phyloP scores from a whole-genome alignment of 805 yeast genomes.

The Dipodascus albidus region DNA sequence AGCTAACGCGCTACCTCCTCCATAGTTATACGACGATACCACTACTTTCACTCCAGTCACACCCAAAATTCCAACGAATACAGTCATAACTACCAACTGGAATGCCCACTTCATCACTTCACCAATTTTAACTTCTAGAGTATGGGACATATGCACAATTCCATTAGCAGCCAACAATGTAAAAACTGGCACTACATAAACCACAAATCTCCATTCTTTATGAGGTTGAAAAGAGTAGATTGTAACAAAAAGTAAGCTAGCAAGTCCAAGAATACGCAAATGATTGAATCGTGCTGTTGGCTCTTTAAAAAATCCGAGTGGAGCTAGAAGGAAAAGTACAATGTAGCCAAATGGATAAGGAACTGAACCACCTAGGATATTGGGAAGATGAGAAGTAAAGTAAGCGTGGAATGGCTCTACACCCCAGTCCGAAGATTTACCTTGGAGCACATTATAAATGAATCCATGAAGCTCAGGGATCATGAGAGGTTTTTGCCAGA shows the following conservation, averaged over 20 bases:
- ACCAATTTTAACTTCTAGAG: conserved; percentile 24
- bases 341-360: conserved; percentile 8
- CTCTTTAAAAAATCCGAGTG: conserved; percentile 6
- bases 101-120: conserved; percentile 17
- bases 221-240: conserved; percentile 76
- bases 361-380: conserved; percentile 4
- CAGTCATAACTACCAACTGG: conserved; percentile 24
- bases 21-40: conserved; percentile 68
- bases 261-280: conserved; percentile 36
- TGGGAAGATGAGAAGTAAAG: conserved; percentile 42
- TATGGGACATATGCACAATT: conserved; percentile 26
- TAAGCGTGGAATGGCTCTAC: conserved; percentile 63
- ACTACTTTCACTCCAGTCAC: conserved; percentile 42
- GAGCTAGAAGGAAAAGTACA: conserved; percentile 28
- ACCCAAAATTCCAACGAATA: conserved; percentile 25
- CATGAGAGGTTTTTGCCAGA: conserved; percentile 47
- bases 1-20: conserved; percentile 72
- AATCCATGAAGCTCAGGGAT: conserved; percentile 72
- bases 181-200: conserved; percentile 62
- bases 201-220: conserved; percentile 87
- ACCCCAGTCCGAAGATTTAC: conserved; percentile 76
- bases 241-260: conserved; percentile 44
- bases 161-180: conserved; percentile 56
- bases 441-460: conserved; percentile 62
- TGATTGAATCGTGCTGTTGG: conserved; percentile 4